phyloP scores from a whole-genome alignment of 768 basidiomycete genomes.

The Mycena polygramma region DNA sequence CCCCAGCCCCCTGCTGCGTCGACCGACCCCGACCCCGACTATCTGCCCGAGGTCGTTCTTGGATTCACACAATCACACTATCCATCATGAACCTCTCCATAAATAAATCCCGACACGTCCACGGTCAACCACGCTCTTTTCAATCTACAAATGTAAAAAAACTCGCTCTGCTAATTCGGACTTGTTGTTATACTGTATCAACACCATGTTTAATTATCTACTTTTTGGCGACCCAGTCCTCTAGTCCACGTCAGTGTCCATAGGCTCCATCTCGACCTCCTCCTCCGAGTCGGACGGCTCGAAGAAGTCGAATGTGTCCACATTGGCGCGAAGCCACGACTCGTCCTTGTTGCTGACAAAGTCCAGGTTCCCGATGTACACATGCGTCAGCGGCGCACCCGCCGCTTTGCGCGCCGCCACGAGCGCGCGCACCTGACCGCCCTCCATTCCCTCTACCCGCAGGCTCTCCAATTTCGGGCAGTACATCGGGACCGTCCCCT shows the following conservation, averaged over 20 bases:
- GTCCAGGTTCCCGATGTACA: constrained; percentile 63
- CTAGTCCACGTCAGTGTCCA: constrained; percentile 39
- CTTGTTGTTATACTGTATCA: background rate
- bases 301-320: constrained; percentile 68
- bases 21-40: constrained; percentile 40
- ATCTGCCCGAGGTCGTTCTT: constrained; percentile 64
- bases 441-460: constrained; percentile 59
- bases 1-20: constrained; percentile 53
- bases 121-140: background rate
- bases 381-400: constrained; percentile 60
- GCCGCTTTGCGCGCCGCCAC: constrained; percentile 56
- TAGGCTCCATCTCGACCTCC: constrained; percentile 41
- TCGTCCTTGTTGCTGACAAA: constrained; percentile 56
- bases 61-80: constrained; percentile 59
- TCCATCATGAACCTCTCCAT: constrained; percentile 33
- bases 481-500: constrained; percentile 49
- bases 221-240: background rate
- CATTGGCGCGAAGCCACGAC: constrained; percentile 64
- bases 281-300: constrained; percentile 64
- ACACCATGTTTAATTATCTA: constrained; percentile 3
- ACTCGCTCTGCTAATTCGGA: background rate
- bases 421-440: constrained; percentile 57
- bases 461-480: constrained; percentile 68
- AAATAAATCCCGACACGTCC: background rate
- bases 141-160: too few relatives aligned